Evolutionary conservation across 2,329 filamentous ascomycete species (phyloP).

Genomic region (Colletotrichum lindemuthianum): DNA sequence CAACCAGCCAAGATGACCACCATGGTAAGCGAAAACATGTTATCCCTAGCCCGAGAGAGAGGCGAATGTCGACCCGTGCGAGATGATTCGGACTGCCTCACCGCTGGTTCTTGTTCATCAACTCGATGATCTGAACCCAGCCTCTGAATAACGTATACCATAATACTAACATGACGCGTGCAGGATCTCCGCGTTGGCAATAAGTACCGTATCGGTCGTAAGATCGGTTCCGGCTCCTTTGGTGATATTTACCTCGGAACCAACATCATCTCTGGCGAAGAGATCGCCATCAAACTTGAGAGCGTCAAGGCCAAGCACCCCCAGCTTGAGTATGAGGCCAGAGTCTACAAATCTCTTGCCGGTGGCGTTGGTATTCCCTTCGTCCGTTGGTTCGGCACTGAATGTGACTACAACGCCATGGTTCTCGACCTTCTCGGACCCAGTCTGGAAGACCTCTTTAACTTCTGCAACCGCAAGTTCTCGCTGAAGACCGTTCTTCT

Average conservation of each 20-base stretch:
- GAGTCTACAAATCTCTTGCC: conserved; percentile 89
- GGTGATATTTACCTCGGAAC: conserved; percentile 99
- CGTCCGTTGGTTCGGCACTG: conserved; percentile 98
- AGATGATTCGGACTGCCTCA: too few species aligned
- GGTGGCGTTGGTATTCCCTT: conserved; percentile 98
- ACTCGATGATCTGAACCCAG: too few species aligned
- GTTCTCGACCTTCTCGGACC: conserved; percentile 96
- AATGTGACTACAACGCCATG: conserved; percentile 99
- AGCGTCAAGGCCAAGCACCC: conserved; percentile 99
- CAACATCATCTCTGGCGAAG: conserved; percentile 99
- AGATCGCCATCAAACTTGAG: conserved; percentile 99
- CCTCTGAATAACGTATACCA: too few species aligned
- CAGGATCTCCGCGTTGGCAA: conserved; percentile 99
- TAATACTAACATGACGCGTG: conserved; percentile 35
- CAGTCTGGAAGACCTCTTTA: conserved; percentile 97
- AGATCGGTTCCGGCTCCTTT: conserved; percentile 97
- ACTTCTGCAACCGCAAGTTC: conserved; percentile 99
- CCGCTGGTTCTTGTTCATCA: too few species aligned
- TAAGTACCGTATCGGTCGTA: conserved; percentile 99
- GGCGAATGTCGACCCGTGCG: too few species aligned
- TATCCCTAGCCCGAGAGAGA: too few species aligned
- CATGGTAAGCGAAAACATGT: conserved; percentile 53
- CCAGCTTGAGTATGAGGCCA: conserved; percentile 97
- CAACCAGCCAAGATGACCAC: conserved; percentile 56
- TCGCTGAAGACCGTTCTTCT: conserved; percentile 98